Evolutionary conservation across 805 yeast genomes (phyloP), one percentile per base, ranked within the genome.

Genomic region (Saturnispora dispora): DNA sequence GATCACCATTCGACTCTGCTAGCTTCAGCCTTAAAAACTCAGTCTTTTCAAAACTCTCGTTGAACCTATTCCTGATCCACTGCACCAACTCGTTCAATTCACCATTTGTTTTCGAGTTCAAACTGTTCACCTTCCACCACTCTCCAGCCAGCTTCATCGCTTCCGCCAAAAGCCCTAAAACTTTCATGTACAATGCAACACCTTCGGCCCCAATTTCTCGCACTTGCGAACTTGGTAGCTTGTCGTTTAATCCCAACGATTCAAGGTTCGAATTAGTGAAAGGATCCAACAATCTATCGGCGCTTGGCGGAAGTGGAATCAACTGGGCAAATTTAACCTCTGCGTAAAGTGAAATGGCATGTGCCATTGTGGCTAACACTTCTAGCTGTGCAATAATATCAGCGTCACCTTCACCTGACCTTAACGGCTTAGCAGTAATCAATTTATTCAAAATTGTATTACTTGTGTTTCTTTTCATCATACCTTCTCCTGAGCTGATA

Each of bases 61-160:
- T 91, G 68, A 89, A 91, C 55, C 82, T 77, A 52, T 84, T 89
- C 53, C 98, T 76, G 7, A 88, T 82, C 96, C 96, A 89, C 68
- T 93, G 97, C 11, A 89, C 95, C 45, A 85, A 71, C 61, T 76
- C 81, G 63, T 83, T 83, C 23, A 53, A 41, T 25, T 32, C 54
- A 47, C 58, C 85, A 68, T 36, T 49, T 13, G 36, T 49, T 27
- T n/a, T 36, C 6, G 52, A 44, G n/a, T 20, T 58, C 15, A 58
- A 52, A 27, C 60, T 64, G 53, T 75, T 69, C 33, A 71, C 71
- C 54, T 78, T 76, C 98, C 98, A 93, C 97, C 98, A 93, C 13
- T 76, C 82, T 42, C 90, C 81, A 1, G 96, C 95, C 40, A 81
- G 66, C 47, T 80, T 76, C 95, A 91, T 90, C 0, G 96, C 96